Conservation (phyloP, 345 rosid genomes). For the Cardamine resedifolia region DNA sequence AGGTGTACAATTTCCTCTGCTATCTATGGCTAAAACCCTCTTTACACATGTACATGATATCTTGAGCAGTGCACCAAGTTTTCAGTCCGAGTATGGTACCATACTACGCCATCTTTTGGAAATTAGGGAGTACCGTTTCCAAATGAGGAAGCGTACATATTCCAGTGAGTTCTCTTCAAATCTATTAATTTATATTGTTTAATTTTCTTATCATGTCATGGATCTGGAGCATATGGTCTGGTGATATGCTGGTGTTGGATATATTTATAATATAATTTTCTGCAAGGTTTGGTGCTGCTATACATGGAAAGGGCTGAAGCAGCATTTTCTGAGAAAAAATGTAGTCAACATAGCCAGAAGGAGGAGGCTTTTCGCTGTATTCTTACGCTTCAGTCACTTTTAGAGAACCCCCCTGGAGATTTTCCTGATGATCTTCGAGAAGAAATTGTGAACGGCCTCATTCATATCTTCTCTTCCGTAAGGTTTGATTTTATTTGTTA, state of each 20-base stretch:
- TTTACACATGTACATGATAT: conserved; percentile 73
- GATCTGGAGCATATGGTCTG: conserved; percentile 11
- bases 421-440: conserved; percentile 65
- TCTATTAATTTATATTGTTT: conserved; percentile 13
- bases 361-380: conserved; percentile 78
- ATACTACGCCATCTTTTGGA: conserved; percentile 74
- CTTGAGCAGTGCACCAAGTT: conserved; percentile 68
- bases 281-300: conserved; percentile 61
- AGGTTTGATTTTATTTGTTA: conserved; percentile 47
- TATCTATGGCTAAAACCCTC: conserved; percentile 62
- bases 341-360: conserved; percentile 52
- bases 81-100: conserved; percentile 82
- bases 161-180: conserved; percentile 52
- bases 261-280: conserved; percentile 25
- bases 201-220: conserved; percentile 12
- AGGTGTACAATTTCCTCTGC: conserved; percentile 63
- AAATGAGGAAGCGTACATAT: conserved; percentile 69
- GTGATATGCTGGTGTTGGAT: conserved; percentile 17
- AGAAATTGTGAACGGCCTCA: conserved; percentile 61
- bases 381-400: conserved; percentile 69
- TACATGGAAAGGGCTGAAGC: conserved; percentile 72
- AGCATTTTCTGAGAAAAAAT: conserved; percentile 49
- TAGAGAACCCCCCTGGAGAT: conserved; percentile 91
- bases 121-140: conserved; percentile 66
- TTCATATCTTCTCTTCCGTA: conserved; percentile 60